Base-by-base conservation (phyloP, 2,329 filamentous ascomycete species). In the Cordyceps cicadae region DNA sequence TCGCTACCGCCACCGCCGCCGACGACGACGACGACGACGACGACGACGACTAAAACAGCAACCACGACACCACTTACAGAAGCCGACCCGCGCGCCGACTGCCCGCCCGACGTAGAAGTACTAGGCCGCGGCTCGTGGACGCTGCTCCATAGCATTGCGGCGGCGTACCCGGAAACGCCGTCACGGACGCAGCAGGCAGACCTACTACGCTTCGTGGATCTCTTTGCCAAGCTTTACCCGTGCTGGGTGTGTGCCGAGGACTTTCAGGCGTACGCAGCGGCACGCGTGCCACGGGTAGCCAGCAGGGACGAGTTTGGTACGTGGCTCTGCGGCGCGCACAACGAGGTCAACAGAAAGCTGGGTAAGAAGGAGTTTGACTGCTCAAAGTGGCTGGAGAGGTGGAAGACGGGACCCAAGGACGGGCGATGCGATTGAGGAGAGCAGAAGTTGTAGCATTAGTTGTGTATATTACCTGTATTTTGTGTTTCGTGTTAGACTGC, bases 161-260 rank as follows among this genome's bases (percentile, higher is more conserved):
- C 92, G 0, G 85, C 85, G 15, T 99, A 97, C 72, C 94, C 94
- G 1, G 78, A 81, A 8, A 74, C 71, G 8, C 91, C 94, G 0
- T 84, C 87, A 0, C 72, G 78, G 0, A 73, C 78, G 11, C 84
- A 96, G 67, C 91, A 97, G 71, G 76, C 77, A 34, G 88, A 97
- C 67, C 87, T 95, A 67, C 79, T 80, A 60, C 81, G 84, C 56
- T 97, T 99, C 75, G 81, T 99, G 67, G 77, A 79, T 26, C 79
- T 92, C 2, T 96, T 99, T 72, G 87, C 89, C 29, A 88, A 88
- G 66, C 75, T 97, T 21, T 99, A 99, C 70, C 94, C 94, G 4
- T 99, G 94, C 78, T 96, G 92, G 91, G 84, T 89, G 3, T 99
- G 94, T 74, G 94, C 92, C 39, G 88, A 93, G 63, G 93, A 97